Percentiles rank a stretch among this genome's conserved stretches.
Evolutionary conservation across 73 alveolate genomes (phyloP).

Genomic region (Paramecium sexaurelia): DNA sequence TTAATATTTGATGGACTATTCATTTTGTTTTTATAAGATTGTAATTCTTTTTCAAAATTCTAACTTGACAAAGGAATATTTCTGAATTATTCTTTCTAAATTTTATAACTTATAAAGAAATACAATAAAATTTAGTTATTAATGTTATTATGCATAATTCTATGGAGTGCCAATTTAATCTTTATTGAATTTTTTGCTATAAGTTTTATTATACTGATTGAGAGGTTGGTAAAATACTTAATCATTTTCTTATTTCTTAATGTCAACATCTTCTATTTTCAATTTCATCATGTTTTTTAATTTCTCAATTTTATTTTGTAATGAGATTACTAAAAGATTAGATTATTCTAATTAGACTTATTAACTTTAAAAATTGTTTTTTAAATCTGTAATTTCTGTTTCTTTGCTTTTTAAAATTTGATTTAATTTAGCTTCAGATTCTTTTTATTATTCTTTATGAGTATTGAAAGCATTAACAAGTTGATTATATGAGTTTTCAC

Average conservation of each 20-base stretch:
- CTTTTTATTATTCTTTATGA: background rate
- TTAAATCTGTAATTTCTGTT: background rate
- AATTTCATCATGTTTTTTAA: background rate
- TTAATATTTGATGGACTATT: slow-evolving; percentile 1
- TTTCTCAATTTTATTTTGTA: background rate
- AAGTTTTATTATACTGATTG: background rate
- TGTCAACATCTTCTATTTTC: background rate
- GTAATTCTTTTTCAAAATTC: background rate
- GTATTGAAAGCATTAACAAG: background rate
- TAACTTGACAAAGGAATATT: background rate
- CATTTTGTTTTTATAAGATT: background rate
- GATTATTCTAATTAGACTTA: background rate
- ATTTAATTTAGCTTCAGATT: background rate
- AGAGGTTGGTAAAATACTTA: background rate
- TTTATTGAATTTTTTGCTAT: background rate
- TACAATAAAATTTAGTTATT: background rate
- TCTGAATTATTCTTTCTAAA: background rate
- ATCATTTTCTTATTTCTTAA: background rate
- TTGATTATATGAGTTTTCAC: background rate
- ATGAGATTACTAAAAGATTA: background rate
- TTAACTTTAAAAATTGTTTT: background rate
- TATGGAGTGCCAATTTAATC: background rate
- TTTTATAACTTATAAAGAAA: background rate
- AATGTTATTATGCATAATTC: background rate
- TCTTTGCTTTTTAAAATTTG: background rate